phyloP scores from a whole-genome alignment of 1,284 basidiomycete genomes.

The Macrocystidia cucumis region DNA sequence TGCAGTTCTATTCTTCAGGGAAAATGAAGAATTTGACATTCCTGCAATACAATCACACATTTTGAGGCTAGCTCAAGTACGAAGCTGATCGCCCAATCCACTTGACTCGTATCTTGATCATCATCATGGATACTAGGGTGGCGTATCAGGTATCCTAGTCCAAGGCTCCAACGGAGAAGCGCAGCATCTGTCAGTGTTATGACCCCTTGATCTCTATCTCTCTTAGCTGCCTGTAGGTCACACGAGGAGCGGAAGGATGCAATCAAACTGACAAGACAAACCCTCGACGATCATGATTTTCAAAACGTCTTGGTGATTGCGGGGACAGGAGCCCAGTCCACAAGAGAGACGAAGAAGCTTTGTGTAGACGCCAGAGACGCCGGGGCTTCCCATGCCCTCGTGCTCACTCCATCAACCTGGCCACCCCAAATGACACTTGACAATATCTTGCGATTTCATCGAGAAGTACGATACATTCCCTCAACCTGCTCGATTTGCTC shows the following conservation, averaged over 20 bases:
- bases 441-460: slow-evolving; percentile 57
- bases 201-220: not conserved
- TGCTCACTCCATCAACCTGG: slow-evolving; percentile 70
- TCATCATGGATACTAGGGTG: slow-evolving; percentile 35
- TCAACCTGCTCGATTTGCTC: slow-evolving; percentile 3
- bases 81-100: slow-evolving; percentile 5
- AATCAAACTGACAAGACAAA: slow-evolving; percentile 62
- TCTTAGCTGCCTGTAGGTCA: slow-evolving; percentile 17
- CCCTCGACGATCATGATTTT: slow-evolving; percentile 70
- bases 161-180: slow-evolving; percentile 78
- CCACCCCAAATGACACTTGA: slow-evolving; percentile 53
- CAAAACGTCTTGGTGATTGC: slow-evolving; percentile 68
- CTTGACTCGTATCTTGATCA: slow-evolving; percentile 7
- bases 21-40: slow-evolving; percentile 60
- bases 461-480: slow-evolving; percentile 35
- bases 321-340: slow-evolving; percentile 80
- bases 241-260: slow-evolving; percentile 47
- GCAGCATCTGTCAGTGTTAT: slow-evolving; percentile 51
- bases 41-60: slow-evolving; percentile 54
- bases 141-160: slow-evolving; percentile 67
- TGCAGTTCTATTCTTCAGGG: slow-evolving; percentile 62
- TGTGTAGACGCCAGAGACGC: slow-evolving; percentile 73
- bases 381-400: slow-evolving; percentile 73
- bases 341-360: slow-evolving; percentile 77
- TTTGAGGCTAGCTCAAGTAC: slow-evolving; percentile 58